Percentiles rank a stretch among this genome's conserved stretches.
Evolutionary conservation across 2,329 filamentous ascomycete species (phyloP).

Genomic region (Taxawa tesnikishii): DNA sequence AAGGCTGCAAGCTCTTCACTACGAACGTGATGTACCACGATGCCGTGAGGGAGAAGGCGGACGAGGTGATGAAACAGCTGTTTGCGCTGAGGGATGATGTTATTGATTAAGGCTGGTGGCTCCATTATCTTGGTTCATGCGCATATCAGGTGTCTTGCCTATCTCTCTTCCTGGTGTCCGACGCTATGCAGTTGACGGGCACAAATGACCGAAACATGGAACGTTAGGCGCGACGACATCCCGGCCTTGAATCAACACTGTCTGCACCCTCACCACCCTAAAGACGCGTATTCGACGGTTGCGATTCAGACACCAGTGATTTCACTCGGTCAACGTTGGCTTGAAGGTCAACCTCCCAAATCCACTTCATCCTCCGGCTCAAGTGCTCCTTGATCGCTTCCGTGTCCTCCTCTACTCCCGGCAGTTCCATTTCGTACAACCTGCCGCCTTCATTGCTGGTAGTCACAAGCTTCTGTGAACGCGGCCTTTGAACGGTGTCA

Average conservation of each 20-base stretch:
- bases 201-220: too few relatives aligned
- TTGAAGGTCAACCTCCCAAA: constrained; percentile 24
- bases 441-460: constrained; percentile 26
- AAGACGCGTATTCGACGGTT: too few relatives aligned
- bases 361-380: constrained; percentile 22
- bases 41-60: constrained; percentile 58
- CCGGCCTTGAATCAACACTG: too few relatives aligned
- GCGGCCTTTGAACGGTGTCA: constrained; percentile 24
- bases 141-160: too few relatives aligned
- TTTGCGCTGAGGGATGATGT: constrained; percentile 65
- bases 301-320: background rate
- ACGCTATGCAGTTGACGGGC: too few relatives aligned
- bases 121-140: too few relatives aligned
- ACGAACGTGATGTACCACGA: constrained; percentile 86
- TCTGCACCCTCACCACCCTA: too few relatives aligned
- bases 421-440: constrained; percentile 26
- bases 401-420: constrained; percentile 21
- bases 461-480: constrained; percentile 26
- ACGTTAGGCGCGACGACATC: too few relatives aligned
- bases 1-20: constrained; percentile 65
- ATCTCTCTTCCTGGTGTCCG: too few relatives aligned
- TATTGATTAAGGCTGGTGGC: constrained; percentile 45
- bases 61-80: constrained; percentile 64
- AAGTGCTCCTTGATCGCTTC: constrained; percentile 19
- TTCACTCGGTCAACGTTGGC: background rate